These are phyloP conservation scores for Tricholoma hemisulphureum DNA, from an alignment of 768 basidiomycete species.

Conservation along the genomic window DNA sequence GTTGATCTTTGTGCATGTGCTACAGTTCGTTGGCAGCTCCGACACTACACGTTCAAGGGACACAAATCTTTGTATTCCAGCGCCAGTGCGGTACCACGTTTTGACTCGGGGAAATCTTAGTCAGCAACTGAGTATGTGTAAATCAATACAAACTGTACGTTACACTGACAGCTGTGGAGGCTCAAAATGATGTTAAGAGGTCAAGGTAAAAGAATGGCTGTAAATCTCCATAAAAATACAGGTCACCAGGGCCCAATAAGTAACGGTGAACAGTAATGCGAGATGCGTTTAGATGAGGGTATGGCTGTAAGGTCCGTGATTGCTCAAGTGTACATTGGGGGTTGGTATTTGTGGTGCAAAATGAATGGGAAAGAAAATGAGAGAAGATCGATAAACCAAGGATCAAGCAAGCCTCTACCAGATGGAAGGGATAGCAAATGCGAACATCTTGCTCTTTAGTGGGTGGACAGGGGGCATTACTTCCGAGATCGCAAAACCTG, in stretches of 20 bases:
- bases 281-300: slow-evolving; percentile 6
- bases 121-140: background rate
- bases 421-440: slow-evolving; percentile 56
- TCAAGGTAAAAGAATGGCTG: background rate
- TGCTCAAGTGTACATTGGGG: slow-evolving; percentile 12
- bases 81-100: background rate
- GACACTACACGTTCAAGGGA: slow-evolving; percentile 4
- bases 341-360: slow-evolving; percentile 10
- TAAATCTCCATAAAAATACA: slow-evolving; percentile 10
- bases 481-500: slow-evolving; percentile 36
- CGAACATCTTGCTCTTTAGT: slow-evolving; percentile 62
- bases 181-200: background rate
- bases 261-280: slow-evolving; percentile 6
- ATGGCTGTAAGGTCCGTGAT: slow-evolving; percentile 11
- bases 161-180: background rate
- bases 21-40: background rate
- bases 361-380: slow-evolving; percentile 15
- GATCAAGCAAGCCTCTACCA: slow-evolving; percentile 47
- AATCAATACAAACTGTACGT: no score
- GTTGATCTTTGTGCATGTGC: slow-evolving; percentile 1
- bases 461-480: slow-evolving; percentile 37
- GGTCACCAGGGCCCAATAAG: slow-evolving; percentile 11
- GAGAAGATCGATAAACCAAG: slow-evolving; percentile 18
- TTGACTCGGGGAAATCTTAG: slow-evolving; percentile 13
- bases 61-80: slow-evolving; percentile 5